Conservation (phyloP, 352 stramenopile species). For the Pythium grandisporangium region DNA sequence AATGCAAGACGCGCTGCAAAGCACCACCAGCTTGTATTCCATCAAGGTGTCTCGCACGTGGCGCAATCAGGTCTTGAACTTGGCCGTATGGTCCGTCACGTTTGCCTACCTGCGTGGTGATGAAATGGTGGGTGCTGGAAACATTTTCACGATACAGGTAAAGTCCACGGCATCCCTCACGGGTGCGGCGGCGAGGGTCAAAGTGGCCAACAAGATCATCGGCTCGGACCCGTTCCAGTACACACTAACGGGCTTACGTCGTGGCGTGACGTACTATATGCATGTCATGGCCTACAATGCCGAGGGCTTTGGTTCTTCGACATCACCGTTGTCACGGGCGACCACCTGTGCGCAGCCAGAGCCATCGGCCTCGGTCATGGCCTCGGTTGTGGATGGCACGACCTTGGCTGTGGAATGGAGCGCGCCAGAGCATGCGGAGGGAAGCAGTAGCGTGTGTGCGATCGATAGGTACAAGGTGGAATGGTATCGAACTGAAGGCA, state of each 20-base stretch:
- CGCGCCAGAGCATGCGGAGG: no score
- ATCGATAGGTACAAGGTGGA: slow-evolving; percentile 69
- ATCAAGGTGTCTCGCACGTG: slow-evolving; percentile 59
- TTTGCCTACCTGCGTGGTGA: slow-evolving; percentile 91
- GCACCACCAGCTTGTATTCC: slow-evolving; percentile 78
- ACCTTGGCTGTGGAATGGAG: slow-evolving; percentile 44
- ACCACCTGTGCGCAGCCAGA: slow-evolving; percentile 44
- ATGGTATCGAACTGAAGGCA: slow-evolving; percentile 57
- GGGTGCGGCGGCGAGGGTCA: slow-evolving; percentile 50
- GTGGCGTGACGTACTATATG: slow-evolving; percentile 56
- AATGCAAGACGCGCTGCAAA: slow-evolving; percentile 75
- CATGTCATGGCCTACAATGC: slow-evolving; percentile 82
- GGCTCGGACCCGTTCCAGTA: slow-evolving; percentile 86
- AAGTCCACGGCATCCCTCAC: slow-evolving; percentile 33
- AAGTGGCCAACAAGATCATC: slow-evolving; percentile 77
- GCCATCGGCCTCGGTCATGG: slow-evolving; percentile 29
- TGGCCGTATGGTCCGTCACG: slow-evolving; percentile 88
- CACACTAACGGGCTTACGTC: slow-evolving; percentile 41
- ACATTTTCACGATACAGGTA: slow-evolving; percentile 78
- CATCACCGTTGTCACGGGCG: slow-evolving; percentile 44
- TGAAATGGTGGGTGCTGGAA: slow-evolving; percentile 86
- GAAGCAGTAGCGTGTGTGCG: slow-evolving; percentile 31
- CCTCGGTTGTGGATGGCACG: slow-evolving; percentile 43
- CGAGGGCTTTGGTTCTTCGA: slow-evolving; percentile 41
- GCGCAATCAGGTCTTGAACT: slow-evolving; percentile 32